phyloP scores from a whole-genome alignment of 257 asterid genomes.

The Cruciata laevipes region DNA sequence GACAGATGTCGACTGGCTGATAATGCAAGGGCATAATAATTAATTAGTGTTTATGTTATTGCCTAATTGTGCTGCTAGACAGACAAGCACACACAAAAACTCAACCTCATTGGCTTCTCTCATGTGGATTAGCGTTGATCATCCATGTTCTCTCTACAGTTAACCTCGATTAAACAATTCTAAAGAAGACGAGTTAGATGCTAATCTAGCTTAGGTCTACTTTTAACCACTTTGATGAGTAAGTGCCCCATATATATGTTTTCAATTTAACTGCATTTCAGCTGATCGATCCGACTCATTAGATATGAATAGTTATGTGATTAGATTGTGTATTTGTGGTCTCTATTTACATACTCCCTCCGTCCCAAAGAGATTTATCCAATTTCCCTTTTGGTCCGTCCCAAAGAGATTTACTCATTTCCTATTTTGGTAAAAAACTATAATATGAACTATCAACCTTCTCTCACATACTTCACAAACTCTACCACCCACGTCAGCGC shows the following conservation, averaged over 20 bases:
- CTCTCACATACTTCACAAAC: no score
- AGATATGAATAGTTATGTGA: no score
- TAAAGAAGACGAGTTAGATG: neutral
- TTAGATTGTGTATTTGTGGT: no score
- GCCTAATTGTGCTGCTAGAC: slow-evolving; percentile 21
- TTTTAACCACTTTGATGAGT: neutral
- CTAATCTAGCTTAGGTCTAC: neutral
- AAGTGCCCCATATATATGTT: fast-evolving
- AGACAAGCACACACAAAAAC: slow-evolving; percentile 24
- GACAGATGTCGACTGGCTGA: slow-evolving; percentile 22
- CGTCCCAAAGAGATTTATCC: no score
- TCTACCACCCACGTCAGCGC: no score
- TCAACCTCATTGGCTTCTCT: slow-evolving; percentile 29
- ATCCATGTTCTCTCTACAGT: slow-evolving; percentile 3
- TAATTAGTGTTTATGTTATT: slow-evolving; percentile 15
- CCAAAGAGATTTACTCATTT: no score
- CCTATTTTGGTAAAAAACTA: no score
- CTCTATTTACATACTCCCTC: no score
- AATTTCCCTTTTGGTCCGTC: no score
- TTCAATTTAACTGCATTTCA: neutral
- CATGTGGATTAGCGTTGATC: slow-evolving; percentile 8
- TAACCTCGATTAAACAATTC: neutral
- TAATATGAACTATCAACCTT: no score
- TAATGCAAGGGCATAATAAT: slow-evolving; percentile 23
- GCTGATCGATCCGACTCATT: no score